These are phyloP conservation scores for Jatropha curcas DNA, from an alignment of 345 rosid genomes.

Conservation along the genomic window DNA sequence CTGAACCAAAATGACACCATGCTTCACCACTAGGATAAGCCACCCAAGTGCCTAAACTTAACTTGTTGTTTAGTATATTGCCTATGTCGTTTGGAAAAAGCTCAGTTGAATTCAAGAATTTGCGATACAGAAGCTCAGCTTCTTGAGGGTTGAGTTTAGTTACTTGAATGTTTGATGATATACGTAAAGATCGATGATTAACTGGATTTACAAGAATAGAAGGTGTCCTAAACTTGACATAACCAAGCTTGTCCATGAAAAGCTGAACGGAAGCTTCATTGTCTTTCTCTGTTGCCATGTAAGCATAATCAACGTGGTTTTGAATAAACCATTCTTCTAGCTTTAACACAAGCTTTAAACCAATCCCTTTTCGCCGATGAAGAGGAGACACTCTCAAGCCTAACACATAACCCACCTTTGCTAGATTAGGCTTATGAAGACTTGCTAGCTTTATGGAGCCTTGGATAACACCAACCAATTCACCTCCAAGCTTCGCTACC, in stretches of 20 bases:
- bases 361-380: constrained; percentile 66
- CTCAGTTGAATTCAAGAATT: constrained; percentile 50
- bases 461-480: constrained; percentile 72
- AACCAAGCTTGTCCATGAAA: constrained; percentile 50
- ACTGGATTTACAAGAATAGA: constrained; percentile 73
- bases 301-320: constrained; percentile 57
- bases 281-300: constrained; percentile 79
- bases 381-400: constrained; percentile 61
- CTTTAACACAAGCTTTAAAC: constrained; percentile 46
- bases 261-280: constrained; percentile 65
- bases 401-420: constrained; percentile 65
- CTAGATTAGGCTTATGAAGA: constrained; percentile 38
- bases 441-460: constrained; percentile 71
- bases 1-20: constrained; percentile 21
- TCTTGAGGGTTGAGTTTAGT: constrained; percentile 52
- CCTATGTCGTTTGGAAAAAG: constrained; percentile 74
- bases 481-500: constrained; percentile 63
- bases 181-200: constrained; percentile 26
- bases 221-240: constrained; percentile 56
- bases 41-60: constrained; percentile 83
- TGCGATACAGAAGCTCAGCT: constrained; percentile 52
- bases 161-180: constrained; percentile 40
- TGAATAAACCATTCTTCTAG: constrained; percentile 71
- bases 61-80: constrained; percentile 50
- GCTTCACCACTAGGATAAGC: constrained; percentile 47